A percentile compares a stretch with the other conserved stretches of the same genome.
phyloP scores from a whole-genome alignment of 2,329 filamentous ascomycete genomes.

The Aureobasidium pullulans region DNA sequence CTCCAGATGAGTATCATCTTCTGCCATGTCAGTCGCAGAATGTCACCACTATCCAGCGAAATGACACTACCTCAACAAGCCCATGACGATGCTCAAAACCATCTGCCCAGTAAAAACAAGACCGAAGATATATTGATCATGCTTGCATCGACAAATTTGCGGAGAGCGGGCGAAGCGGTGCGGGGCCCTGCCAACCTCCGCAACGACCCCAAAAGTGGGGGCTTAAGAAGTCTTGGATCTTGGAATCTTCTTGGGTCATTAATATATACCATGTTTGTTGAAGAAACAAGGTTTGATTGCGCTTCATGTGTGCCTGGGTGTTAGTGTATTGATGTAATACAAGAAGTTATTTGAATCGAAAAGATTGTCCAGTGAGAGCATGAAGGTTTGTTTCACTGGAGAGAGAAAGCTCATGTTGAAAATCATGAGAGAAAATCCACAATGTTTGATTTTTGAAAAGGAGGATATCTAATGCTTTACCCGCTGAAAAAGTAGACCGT shows the following conservation, averaged over 20 bases:
- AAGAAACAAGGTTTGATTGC: background rate
- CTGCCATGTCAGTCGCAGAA: too few relatives aligned
- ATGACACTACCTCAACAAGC: background rate
- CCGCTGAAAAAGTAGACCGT: background rate
- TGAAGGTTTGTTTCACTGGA: too few relatives aligned
- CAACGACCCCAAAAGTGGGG: background rate
- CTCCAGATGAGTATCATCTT: too few relatives aligned
- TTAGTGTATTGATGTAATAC: too few relatives aligned
- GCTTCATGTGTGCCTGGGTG: background rate
- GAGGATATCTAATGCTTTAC: conserved; percentile 6
- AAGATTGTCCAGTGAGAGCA: too few relatives aligned
- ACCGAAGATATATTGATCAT: background rate
- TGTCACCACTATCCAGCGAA: too few relatives aligned
- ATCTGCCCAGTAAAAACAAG: background rate
- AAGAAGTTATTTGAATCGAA: too few relatives aligned
- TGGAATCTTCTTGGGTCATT: background rate
- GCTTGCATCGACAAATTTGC: background rate
- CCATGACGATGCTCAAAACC: background rate
- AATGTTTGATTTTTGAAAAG: background rate
- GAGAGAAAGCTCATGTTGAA: background rate
- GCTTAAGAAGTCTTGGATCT: background rate
- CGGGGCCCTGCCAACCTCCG: background rate
- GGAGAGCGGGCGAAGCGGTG: background rate
- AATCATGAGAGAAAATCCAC: background rate
- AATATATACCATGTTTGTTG: background rate